Evolutionary conservation across 441 rosid species (phyloP).

Genomic region (Breynia disticha): DNA sequence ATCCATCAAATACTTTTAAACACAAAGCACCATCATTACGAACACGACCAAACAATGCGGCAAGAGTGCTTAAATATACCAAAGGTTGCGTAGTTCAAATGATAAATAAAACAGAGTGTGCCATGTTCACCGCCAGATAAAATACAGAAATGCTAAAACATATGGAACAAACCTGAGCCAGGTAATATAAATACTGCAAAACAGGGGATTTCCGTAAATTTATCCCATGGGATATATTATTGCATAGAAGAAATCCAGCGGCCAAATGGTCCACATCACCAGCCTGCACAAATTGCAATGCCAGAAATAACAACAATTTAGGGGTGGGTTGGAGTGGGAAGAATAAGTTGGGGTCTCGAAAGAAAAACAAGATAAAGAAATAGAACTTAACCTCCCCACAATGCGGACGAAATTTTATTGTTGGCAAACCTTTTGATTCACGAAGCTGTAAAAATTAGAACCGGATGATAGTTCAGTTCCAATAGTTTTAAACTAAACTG

Average conservation of each 20-base stretch:
- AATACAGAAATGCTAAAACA: neutral
- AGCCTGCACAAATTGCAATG: slow-evolving; percentile 35
- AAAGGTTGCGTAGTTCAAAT: too few species aligned
- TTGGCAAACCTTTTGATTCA: slow-evolving; percentile 62
- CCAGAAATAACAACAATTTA: slow-evolving; percentile 1
- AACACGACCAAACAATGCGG: too few species aligned
- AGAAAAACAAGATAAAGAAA: slow-evolving; percentile 2
- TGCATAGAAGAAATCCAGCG: slow-evolving; percentile 55
- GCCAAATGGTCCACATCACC: slow-evolving; percentile 75
- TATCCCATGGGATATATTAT: slow-evolving; percentile 69
- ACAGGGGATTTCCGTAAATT: slow-evolving; percentile 68
- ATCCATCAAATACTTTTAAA: neutral
- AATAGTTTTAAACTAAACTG: neutral
- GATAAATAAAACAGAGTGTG: too few species aligned
- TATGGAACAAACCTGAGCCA: slow-evolving; percentile 47
- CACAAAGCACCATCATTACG: neutral
- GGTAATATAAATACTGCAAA: slow-evolving; percentile 63
- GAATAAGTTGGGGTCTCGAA: slow-evolving; percentile 1
- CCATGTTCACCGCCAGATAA: neutral
- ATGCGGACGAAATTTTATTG: slow-evolving; percentile 66
- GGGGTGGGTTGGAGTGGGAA: too few species aligned
- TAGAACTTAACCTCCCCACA: slow-evolving; percentile 54
- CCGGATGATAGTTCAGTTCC: neutral
- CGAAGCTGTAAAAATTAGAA: slow-evolving; percentile 48
- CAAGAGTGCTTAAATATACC: too few species aligned